Evolutionary conservation across 2,329 filamentous ascomycete species (phyloP).

Genomic region (Beauveria caledonica): DNA sequence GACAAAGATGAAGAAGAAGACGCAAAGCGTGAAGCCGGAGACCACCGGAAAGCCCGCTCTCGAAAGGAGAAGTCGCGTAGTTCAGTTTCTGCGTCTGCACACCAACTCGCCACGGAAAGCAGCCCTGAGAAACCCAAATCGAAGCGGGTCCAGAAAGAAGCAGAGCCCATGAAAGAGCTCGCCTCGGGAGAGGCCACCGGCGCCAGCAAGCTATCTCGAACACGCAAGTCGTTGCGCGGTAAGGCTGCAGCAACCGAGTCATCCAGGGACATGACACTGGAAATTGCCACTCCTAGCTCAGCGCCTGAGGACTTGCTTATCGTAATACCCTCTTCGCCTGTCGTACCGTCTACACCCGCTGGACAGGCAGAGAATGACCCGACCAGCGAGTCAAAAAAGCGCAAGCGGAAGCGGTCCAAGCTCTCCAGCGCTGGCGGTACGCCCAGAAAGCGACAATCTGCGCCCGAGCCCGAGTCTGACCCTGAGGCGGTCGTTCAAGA

Average conservation of each 20-base stretch:
- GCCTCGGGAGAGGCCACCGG: not conserved
- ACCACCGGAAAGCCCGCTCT: not conserved
- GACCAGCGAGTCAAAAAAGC: not conserved
- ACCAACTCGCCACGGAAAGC: not conserved
- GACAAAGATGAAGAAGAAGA: not conserved
- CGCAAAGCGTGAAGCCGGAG: not conserved
- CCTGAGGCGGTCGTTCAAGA: not conserved
- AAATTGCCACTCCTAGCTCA: not conserved
- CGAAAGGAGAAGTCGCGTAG: not conserved
- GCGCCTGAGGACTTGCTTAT: not conserved
- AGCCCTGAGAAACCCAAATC: not conserved
- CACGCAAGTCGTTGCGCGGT: conserved; percentile 5
- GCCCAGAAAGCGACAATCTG: not conserved
- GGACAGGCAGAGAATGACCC: not conserved
- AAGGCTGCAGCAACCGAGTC: not conserved
- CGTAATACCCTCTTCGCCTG: not conserved
- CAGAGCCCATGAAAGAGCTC: not conserved
- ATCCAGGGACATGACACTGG: not conserved
- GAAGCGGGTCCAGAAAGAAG: not conserved
- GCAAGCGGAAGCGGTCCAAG: conserved; percentile 3
- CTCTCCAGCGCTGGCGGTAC: not conserved
- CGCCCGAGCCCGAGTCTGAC: not conserved
- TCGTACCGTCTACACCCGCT: not conserved
- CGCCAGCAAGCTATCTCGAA: not conserved
- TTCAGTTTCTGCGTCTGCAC: not conserved